These are phyloP conservation scores for Omphalotus olearius DNA, from an alignment of 1,284 basidiomycete genomes.

Conservation along the genomic window DNA sequence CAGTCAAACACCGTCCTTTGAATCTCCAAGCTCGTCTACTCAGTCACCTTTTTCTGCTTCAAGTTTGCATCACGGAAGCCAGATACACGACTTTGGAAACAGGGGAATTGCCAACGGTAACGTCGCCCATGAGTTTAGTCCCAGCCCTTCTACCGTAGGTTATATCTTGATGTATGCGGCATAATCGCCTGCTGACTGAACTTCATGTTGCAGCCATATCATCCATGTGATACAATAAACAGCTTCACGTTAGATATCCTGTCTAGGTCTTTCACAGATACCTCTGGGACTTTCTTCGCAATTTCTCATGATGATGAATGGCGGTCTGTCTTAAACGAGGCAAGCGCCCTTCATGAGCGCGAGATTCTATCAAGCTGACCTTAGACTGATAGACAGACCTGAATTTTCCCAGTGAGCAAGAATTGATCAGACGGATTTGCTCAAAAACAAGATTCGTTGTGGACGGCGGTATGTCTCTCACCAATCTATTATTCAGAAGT, in stretches of 20 bases:
- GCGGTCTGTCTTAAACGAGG: constrained; percentile 9
- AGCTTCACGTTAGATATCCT: constrained; percentile 5
- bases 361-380: background rate
- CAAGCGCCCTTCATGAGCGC: background rate
- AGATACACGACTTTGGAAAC: no score
- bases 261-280: constrained; percentile 2
- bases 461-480: constrained; percentile 2
- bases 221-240: constrained; percentile 13
- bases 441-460: constrained; percentile 7
- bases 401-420: background rate
- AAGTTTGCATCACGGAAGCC: no score
- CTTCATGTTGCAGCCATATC: background rate
- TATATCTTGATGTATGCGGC: background rate
- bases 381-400: constrained; percentile 1
- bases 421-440: constrained; percentile 7
- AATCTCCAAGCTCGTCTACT: no score
- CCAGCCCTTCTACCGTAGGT: constrained; percentile 2
- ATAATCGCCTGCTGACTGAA: background rate
- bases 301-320: constrained; percentile 14
- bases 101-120: no score
- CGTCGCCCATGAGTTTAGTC: background rate
- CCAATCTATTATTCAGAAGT: background rate
- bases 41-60: no score
- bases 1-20: background rate
- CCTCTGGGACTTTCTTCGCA: constrained; percentile 3